These are phyloP conservation scores for Iberis pinnata DNA, from an alignment of 345 rosid species.

Conservation along the genomic window DNA sequence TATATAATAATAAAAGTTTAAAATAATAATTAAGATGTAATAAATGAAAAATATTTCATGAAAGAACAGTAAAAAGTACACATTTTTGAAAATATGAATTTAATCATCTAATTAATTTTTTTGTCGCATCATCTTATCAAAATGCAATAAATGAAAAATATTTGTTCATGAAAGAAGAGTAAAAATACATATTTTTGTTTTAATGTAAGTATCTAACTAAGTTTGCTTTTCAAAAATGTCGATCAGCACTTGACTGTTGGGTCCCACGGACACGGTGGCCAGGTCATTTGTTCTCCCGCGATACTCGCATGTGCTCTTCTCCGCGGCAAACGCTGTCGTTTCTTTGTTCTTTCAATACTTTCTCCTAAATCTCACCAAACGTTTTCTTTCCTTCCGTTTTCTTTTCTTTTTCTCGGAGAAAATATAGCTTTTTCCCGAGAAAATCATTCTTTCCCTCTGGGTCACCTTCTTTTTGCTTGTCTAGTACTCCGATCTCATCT, in stretches of 20 bases:
- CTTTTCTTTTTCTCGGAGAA: constrained; percentile 21
- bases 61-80: too few relatives aligned
- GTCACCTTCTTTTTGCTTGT: constrained; percentile 7
- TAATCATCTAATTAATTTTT: too few relatives aligned
- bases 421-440: too few relatives aligned
- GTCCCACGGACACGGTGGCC: constrained; percentile 24
- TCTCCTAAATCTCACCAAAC: constrained; percentile 25
- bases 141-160: too few relatives aligned
- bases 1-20: too few relatives aligned
- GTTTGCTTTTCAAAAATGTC: neutral
- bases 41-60: too few relatives aligned
- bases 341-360: neutral
- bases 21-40: too few relatives aligned
- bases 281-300: constrained; percentile 23
- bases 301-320: constrained; percentile 25
- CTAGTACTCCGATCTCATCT: neutral
- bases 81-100: too few relatives aligned
- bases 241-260: constrained; percentile 14
- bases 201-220: too few relatives aligned
- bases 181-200: too few relatives aligned
- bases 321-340: constrained; percentile 24
- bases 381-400: constrained; percentile 6
- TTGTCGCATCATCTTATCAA: too few relatives aligned
- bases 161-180: too few relatives aligned
- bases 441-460: neutral